A percentile compares a stretch with the other conserved stretches of the same genome.
These are phyloP conservation scores for Diaporthe vexans DNA, from an alignment of 2,329 filamentous ascomycete species.

Conservation along the genomic window DNA sequence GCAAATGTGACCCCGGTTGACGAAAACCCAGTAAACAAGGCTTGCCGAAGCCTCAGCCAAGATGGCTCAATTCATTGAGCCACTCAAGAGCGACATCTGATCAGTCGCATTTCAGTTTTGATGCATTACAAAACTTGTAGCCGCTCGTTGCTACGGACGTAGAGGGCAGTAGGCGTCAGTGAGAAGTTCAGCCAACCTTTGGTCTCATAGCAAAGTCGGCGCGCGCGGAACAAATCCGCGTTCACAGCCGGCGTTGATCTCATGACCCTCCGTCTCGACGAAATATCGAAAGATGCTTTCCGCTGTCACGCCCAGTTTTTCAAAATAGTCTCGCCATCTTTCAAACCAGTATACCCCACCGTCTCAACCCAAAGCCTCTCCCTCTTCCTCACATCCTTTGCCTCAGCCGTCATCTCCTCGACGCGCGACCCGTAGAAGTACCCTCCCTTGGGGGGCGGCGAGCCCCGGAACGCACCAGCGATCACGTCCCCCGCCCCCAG, in stretches of 20 bases:
- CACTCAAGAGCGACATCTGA: too few species aligned
- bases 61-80: too few species aligned
- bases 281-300: too few species aligned
- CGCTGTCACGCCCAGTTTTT: constrained; percentile 12
- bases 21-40: too few species aligned
- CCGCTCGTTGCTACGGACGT: too few species aligned
- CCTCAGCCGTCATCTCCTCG: constrained; percentile 25
- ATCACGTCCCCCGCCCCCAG: constrained; percentile 16
- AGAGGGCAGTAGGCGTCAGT: too few species aligned
- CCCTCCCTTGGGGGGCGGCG: constrained; percentile 7
- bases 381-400: constrained; percentile 26
- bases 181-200: too few species aligned
- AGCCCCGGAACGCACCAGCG: background rate
- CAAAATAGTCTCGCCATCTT: constrained; percentile 14
- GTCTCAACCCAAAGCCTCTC: constrained; percentile 32
- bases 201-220: background rate
- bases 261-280: too few species aligned
- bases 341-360: constrained; percentile 12
- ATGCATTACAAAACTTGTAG: too few species aligned
- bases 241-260: background rate
- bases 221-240: background rate
- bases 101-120: too few species aligned
- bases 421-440: constrained; percentile 26
- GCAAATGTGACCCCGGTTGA: too few species aligned
- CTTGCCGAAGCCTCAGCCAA: too few species aligned